phyloP scores from a whole-genome alignment of 331 rosid species.

The Telfairia occidentalis region DNA sequence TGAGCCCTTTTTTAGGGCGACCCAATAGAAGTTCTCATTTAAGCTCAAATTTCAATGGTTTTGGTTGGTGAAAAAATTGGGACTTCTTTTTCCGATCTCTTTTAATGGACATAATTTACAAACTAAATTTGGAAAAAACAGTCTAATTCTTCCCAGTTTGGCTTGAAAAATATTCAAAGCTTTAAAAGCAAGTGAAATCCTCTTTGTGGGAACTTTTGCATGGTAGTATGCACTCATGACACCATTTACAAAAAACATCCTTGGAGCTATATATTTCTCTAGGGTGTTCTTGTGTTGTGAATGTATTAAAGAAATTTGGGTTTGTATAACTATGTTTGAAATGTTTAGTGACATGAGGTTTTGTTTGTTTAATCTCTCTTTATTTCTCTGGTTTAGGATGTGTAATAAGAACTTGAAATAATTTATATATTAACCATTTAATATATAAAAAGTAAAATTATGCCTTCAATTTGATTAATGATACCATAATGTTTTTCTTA shows the following conservation, averaged over 20 bases:
- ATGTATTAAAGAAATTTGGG: background rate
- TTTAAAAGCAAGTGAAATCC: background rate
- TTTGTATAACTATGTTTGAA: background rate
- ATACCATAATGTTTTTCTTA: background rate
- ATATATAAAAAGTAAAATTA: too few species aligned
- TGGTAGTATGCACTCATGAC: background rate
- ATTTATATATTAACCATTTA: background rate
- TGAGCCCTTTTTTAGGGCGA: background rate
- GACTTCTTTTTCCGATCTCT: background rate
- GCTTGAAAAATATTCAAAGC: background rate
- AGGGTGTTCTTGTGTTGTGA: background rate
- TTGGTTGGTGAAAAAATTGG: background rate
- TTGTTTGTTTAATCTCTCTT: background rate
- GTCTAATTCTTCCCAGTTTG: background rate
- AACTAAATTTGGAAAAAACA: background rate
- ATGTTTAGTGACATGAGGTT: background rate
- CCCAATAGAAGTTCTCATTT: background rate
- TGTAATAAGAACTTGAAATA: background rate
- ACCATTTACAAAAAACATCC: background rate
- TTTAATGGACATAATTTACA: background rate
- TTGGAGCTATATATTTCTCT: background rate
- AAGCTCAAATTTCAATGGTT: background rate
- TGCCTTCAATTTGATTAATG: background rate
- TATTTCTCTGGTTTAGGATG: background rate
- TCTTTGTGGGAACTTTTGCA: background rate